A percentile compares a stretch with the other conserved stretches of the same genome.
These are phyloP conservation scores for Flaveria bidentis DNA, from an alignment of 129 eudicot species.

Conservation along the genomic window DNA sequence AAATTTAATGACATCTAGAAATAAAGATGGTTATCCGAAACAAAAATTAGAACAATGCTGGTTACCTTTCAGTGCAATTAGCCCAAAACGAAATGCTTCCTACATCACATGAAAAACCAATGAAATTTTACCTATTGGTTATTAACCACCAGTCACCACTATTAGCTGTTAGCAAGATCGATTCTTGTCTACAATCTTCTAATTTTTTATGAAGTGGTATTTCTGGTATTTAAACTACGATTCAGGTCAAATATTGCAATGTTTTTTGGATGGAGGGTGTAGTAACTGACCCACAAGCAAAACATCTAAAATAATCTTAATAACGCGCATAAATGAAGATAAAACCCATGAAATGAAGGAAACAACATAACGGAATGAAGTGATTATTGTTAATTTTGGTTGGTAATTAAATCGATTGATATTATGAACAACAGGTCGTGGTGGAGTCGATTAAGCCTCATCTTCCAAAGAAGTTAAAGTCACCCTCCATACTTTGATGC, in stretches of 20 bases:
- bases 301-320: background rate
- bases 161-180: background rate
- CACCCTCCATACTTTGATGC: conserved; percentile 19
- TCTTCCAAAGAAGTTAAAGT: conserved; percentile 61
- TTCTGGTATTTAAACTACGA: background rate
- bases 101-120: background rate
- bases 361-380: background rate
- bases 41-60: background rate
- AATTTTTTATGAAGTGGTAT: background rate
- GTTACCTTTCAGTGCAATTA: background rate
- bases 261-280: background rate
- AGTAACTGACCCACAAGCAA: background rate
- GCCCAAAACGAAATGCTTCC: background rate
- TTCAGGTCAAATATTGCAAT: background rate
- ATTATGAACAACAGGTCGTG: conserved; percentile 61
- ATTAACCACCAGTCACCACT: background rate
- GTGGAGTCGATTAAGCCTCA: conserved; percentile 89
- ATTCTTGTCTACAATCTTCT: background rate
- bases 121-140: background rate
- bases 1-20: background rate
- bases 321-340: background rate
- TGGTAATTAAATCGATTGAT: conserved; percentile 5
- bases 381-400: background rate
- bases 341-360: background rate
- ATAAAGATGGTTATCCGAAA: background rate